Evolutionary conservation across 306 rosid species (phyloP).

Genomic region (Abrus precatorius): DNA sequence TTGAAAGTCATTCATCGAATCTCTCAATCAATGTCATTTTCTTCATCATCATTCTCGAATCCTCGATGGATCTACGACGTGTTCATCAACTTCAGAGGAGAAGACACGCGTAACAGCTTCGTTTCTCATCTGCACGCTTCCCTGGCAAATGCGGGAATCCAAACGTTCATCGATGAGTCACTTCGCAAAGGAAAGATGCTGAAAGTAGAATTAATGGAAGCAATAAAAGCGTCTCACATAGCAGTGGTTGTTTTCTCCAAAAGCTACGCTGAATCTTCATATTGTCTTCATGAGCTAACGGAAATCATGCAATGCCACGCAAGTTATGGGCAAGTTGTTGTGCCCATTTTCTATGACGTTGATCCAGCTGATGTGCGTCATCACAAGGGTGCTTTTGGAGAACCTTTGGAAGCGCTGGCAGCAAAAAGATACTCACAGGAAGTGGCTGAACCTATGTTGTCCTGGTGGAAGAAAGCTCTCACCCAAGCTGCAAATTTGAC

Average conservation of each 20-base stretch:
- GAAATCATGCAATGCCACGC: background rate
- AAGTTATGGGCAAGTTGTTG: background rate
- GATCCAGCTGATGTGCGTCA: background rate
- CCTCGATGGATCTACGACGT: conserved; percentile 19
- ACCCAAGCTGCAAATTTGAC: background rate
- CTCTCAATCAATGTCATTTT: background rate
- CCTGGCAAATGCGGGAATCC: background rate
- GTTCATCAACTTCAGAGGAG: conserved; percentile 19
- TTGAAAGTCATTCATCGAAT: no score
- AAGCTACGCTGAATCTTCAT: background rate
- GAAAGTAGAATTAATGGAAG: background rate
- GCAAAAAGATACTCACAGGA: background rate
- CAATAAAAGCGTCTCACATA: conserved; percentile 8
- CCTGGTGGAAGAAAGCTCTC: background rate
- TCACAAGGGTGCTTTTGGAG: background rate
- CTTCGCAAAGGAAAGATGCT: background rate
- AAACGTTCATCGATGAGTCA: background rate
- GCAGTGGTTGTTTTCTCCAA: background rate
- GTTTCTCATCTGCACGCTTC: background rate
- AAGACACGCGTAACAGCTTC: background rate
- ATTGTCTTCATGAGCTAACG: conserved; percentile 22
- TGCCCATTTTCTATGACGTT: conserved; percentile 2
- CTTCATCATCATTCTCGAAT: background rate
- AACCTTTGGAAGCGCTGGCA: background rate
- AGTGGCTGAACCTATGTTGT: fast-evolving